Conservation (phyloP, 1,284 basidiomycete genomes). For the Bondarzewia mesenterica region DNA sequence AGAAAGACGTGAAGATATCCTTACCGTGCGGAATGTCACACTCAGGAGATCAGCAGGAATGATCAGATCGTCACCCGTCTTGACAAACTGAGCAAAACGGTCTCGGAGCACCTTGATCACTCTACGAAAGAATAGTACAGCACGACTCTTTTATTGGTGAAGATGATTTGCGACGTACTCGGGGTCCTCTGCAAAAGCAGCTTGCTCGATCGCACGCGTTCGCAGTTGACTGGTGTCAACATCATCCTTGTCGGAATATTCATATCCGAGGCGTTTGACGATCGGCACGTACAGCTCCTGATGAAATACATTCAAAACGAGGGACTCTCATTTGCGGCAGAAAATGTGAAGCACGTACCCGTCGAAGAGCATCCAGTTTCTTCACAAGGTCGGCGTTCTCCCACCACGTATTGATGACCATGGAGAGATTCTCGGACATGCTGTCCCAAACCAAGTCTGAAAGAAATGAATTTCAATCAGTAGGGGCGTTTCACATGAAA, state of each 20-base stretch:
- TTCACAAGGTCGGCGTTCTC: conserved; percentile 63
- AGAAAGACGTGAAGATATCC: conserved; percentile 10
- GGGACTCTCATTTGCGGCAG: not conserved
- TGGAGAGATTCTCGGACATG: conserved; percentile 47
- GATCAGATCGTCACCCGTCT: conserved; percentile 68
- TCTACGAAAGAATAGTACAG: conserved; percentile 26
- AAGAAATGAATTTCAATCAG: too few species aligned
- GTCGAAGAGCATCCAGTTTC: conserved; percentile 55
- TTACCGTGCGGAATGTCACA: conserved; percentile 42
- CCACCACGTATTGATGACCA: conserved; percentile 77
- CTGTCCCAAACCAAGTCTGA: conserved; percentile 72
- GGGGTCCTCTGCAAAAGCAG: conserved; percentile 57
- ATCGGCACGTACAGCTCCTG: conserved; percentile 77
- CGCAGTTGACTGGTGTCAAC: conserved; percentile 72
- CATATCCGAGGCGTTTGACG: conserved; percentile 76
- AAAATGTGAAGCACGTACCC: conserved; percentile 31
- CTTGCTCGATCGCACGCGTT: conserved; percentile 65
- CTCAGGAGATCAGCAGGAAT: conserved; percentile 75
- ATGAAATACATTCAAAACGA: not conserved
- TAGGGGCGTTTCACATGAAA: too few species aligned
- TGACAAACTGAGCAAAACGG: conserved; percentile 70
- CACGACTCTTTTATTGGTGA: not conserved
- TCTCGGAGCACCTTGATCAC: conserved; percentile 67
- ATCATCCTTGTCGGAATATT: conserved; percentile 65
- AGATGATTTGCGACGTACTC: conserved; percentile 26